Evolutionary conservation across 1,139 yeast species (phyloP), one percentile per base, ranked within the genome.

Genomic region (Torulaspora globosa): DNA sequence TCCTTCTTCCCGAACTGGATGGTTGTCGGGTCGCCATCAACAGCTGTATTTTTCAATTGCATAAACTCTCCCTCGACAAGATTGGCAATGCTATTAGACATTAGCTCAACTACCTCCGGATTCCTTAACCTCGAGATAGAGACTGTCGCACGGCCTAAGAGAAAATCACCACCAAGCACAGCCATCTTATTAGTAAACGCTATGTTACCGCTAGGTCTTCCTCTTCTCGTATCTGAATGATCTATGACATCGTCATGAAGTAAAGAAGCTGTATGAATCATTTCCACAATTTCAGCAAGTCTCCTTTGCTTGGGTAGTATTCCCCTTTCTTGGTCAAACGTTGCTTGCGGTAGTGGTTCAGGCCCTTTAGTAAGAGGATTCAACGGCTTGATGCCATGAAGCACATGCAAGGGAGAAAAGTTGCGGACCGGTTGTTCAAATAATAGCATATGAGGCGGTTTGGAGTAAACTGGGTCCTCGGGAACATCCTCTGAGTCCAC

Each of bases 171-270:
- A 0, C 97, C 97, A 49, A 92, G 73, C 39, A 92, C 90, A 5
- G 98, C 95, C 97, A 92, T 90, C 63, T 94, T 94, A 69, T 92
- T 92, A 29, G 95, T 86, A 68, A 90, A 92, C 7, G 97, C 97
- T 53, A 84, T 77, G 67, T 92, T 92, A 1, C 97, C 97, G 55
- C 88, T 80, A 15, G 95, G 95, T 60, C 87, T 75, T 32, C 96
- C 95, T 56, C 98, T 75, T 65, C 98, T 76, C 21, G 94, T 77
- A 59, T 88, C 97, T 0, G 96, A 84, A 59, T 84, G 79, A 69
- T 92, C 99, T 59, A 94, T 90, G 50, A 92, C 98, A 66, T 92
- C 99, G 69, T 92, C 99, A 66, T 92, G 99, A 44, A 92, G 75
- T 53, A 92, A 70, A n/a, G 95, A 84, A 2, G 98, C 97, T 1